phyloP scores from a whole-genome alignment of 805 yeast genomes.

The Candida multigemmis region DNA sequence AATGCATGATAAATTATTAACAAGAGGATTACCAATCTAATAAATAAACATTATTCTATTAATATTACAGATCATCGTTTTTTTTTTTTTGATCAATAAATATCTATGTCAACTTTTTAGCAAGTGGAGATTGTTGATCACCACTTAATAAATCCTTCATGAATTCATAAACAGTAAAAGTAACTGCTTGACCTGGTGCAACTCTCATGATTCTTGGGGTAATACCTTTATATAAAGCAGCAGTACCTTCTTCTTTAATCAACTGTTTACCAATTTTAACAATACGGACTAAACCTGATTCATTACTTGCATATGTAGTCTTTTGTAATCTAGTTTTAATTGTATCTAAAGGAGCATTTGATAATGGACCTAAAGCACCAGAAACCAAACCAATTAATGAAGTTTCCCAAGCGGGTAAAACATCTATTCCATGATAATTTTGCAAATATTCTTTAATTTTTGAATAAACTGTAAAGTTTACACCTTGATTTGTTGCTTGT shows the following conservation, averaged over 20 bases:
- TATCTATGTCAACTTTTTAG: too few species aligned
- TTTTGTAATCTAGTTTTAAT: conserved; percentile 95
- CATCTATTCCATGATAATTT: conserved; percentile 45
- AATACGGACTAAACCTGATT: conserved; percentile 71
- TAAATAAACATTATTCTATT: too few species aligned
- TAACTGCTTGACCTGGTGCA: conserved; percentile 98
- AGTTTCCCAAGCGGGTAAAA: conserved; percentile 90
- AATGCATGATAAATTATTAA: too few species aligned
- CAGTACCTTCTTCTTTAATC: conserved; percentile 76
- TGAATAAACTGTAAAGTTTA: conserved; percentile 92
- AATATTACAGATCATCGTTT: too few species aligned
- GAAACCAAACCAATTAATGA: conserved; percentile 83
- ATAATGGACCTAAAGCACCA: conserved; percentile 96
- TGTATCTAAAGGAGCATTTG: conserved; percentile 96
- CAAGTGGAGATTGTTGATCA: conserved; percentile 11
- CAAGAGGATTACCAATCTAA: too few species aligned
- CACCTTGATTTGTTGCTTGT: conserved; percentile 98
- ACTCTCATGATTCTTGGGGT: conserved; percentile 99
- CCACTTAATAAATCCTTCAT: conserved; percentile 56
- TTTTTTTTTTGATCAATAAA: too few species aligned
- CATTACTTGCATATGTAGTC: conserved; percentile 60
- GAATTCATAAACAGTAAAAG: conserved; percentile 92
- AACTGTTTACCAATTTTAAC: conserved; percentile 71
- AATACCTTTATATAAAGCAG: conserved; percentile 56
- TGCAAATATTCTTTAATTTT: conserved; percentile 67